These are phyloP conservation scores for Bruguiera parviflora DNA, from an alignment of 345 rosid species.

Conservation along the genomic window DNA sequence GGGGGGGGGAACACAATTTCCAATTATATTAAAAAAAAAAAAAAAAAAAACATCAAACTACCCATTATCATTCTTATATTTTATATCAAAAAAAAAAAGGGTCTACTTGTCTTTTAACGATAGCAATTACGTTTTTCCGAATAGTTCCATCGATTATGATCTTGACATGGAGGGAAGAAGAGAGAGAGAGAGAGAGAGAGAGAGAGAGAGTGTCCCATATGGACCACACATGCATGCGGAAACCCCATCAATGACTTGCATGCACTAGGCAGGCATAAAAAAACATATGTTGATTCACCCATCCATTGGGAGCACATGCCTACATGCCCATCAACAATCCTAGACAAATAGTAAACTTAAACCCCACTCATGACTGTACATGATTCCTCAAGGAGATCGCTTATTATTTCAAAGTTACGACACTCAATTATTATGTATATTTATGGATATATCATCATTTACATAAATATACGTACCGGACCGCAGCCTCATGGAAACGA, in stretches of 20 bases:
- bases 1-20: no score
- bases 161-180: no score
- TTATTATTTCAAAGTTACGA: no score
- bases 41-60: no score
- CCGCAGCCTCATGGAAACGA: conserved; percentile 66
- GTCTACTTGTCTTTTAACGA: no score
- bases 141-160: no score
- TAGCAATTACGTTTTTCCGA: no score
- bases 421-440: neutral
- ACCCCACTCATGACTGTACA: conserved; percentile 15
- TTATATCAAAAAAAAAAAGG: no score
- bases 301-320: conserved; percentile 15
- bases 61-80: no score
- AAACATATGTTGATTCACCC: neutral
- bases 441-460: neutral
- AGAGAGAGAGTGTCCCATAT: no score
- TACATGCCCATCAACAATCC: conserved; percentile 19
- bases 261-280: neutral
- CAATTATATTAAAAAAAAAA: no score
- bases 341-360: conserved; percentile 15
- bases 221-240: conserved; percentile 7
- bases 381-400: conserved; percentile 13
- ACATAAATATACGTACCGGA: conserved; percentile 42
- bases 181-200: no score
- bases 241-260: conserved; percentile 1